A percentile compares a stretch with the other conserved stretches of the same genome.
These are phyloP conservation scores for Mycena filopes DNA, from an alignment of 768 basidiomycete genomes.

Conservation along the genomic window DNA sequence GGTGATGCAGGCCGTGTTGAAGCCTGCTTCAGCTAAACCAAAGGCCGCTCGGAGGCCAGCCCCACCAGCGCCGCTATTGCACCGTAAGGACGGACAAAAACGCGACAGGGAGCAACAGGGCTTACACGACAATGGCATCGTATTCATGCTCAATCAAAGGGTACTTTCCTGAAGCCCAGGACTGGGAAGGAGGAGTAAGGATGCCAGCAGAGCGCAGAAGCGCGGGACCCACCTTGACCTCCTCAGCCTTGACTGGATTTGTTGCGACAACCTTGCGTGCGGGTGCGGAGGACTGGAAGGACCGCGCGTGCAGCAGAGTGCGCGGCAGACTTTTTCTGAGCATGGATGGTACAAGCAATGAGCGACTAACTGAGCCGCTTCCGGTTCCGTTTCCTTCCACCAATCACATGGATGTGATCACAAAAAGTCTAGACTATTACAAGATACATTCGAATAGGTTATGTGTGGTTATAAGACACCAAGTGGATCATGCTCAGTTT, in stretches of 20 bases:
- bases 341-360: constrained; percentile 65
- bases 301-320: constrained; percentile 60
- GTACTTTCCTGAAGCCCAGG: constrained; percentile 89
- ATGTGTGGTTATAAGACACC: constrained; percentile 45
- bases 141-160: constrained; percentile 99
- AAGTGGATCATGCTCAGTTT: constrained; percentile 52
- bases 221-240: constrained; percentile 85
- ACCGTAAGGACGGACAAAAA: constrained; percentile 5
- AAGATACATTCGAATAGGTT: background rate
- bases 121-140: constrained; percentile 98
- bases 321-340: constrained; percentile 71
- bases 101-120: constrained; percentile 32
- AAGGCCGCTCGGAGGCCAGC: constrained; percentile 98
- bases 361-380: background rate
- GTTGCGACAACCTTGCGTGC: constrained; percentile 72
- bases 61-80: constrained; percentile 92
- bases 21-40: constrained; percentile 96
- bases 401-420: constrained; percentile 21
- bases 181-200: constrained; percentile 50
- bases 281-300: constrained; percentile 74
- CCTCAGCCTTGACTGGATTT: constrained; percentile 82
- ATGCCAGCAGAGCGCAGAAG: no score
- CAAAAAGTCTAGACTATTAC: no score
- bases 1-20: constrained; percentile 99
- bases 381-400: constrained; percentile 17